These are phyloP conservation scores for Rostrohypoxylon terebratum DNA, from an alignment of 495 filamentous ascomycete genomes.

Conservation along the genomic window DNA sequence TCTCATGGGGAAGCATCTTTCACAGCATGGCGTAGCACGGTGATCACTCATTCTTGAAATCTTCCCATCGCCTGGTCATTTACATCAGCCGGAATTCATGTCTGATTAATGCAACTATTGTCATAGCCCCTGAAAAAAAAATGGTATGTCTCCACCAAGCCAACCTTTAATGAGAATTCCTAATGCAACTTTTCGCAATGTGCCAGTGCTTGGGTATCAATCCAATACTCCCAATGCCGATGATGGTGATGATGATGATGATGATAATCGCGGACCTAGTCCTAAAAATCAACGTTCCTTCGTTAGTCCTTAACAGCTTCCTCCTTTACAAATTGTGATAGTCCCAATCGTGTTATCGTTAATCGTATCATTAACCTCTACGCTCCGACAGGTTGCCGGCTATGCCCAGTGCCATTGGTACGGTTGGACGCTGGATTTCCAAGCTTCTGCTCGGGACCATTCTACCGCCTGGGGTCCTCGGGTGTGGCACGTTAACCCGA, in stretches of 20 bases:
- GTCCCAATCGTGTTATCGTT: neutral
- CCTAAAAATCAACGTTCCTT: conserved; percentile 2
- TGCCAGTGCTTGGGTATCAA: conserved; percentile 39
- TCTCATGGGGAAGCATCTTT: too few species aligned
- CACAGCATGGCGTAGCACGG: too few species aligned
- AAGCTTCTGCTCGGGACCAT: conserved; percentile 61
- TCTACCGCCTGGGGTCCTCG: conserved; percentile 64
- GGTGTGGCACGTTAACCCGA: conserved; percentile 66
- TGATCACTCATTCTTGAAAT: too few species aligned
- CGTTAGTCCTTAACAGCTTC: conserved; percentile 1
- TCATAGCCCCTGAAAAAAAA: neutral
- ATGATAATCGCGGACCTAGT: conserved; percentile 21
- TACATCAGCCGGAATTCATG: neutral
- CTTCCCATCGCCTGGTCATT: too few species aligned
- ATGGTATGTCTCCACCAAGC: neutral
- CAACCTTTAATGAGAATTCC: conserved; percentile 31
- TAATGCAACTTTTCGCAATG: conserved; percentile 31
- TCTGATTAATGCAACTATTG: conserved; percentile 9
- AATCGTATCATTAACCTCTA: conserved; percentile 34
- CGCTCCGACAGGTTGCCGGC: conserved; percentile 38
- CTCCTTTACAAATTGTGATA: neutral
- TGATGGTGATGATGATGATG: conserved; percentile 23
- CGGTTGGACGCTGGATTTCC: conserved; percentile 58
- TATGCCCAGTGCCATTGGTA: conserved; percentile 51
- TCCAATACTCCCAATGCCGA: conserved; percentile 35